Evolutionary conservation across 2,329 filamentous ascomycete genomes (phyloP), one percentile per base, ranked within the genome.

Genomic region (Microdochium bolleyi): DNA sequence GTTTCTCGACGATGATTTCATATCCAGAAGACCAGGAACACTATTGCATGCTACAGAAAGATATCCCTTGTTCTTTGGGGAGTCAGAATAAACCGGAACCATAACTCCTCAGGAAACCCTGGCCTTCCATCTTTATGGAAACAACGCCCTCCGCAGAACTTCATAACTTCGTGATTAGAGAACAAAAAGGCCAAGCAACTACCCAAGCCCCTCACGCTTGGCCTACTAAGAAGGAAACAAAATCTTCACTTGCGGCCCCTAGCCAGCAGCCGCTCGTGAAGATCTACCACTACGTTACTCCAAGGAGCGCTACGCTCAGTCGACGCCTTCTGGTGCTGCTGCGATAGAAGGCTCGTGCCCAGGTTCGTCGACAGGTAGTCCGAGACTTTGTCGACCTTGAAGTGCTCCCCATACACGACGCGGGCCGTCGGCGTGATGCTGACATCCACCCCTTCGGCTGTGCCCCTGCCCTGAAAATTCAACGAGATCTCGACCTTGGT

Each of bases 371-470:
- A 67, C 56, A 94, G 63, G 58, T 88, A 91, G 52, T 89, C 86
- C n/a, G 72, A 74, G 73, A 94, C 85, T 68, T 89, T 91, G 50
- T 75, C 79, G 57, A 84, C 82, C 57, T 89, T 88, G 66, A 92
- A 91, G 55, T 80, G 77, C 69, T 92, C 88, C 0, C 89, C 89
- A 64, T 94, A 94, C 2, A 90, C 73, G 1, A 92, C 82, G 51
- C 73, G 75, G 0, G 83, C 87, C 22, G 71, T 72, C 1, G 78
- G 74, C 5, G 69, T 70, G 24, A 87, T 70, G 14, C 68, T 66
- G 34, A 89, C 74, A 1, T 80, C 75, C 11, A 85, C 69, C 3
- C 77, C 75, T n/a, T 73, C 71, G 1, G 70, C 69, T 0, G 69
- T 70, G 49, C 68, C 72, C 10, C 68, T 67, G 2, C 77, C 71